Evolutionary conservation across 2,329 filamentous ascomycete species (phyloP).

Genomic region (Xylariales sp.): DNA sequence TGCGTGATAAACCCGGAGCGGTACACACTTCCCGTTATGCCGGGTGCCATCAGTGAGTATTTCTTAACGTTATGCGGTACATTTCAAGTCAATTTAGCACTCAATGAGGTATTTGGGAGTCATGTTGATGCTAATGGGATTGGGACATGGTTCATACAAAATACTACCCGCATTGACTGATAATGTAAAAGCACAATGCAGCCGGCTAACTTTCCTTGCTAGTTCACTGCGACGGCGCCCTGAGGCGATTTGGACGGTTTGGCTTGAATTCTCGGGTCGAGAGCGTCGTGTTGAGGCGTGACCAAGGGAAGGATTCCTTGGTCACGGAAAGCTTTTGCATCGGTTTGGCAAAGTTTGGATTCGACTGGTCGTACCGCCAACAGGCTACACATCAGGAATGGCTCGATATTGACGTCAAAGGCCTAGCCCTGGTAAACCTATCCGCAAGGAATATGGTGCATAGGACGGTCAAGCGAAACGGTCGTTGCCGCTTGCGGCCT

Average conservation of each 20-base stretch:
- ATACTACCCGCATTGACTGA: background rate
- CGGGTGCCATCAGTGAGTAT: slow-evolving; percentile 24
- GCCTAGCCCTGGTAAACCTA: slow-evolving; percentile 21
- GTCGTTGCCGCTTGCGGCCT: background rate
- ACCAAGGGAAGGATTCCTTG: background rate
- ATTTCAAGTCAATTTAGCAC: too few species aligned
- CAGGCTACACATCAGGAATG: slow-evolving; percentile 3
- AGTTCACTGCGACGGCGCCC: slow-evolving; percentile 31
- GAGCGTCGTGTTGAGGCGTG: slow-evolving; percentile 6
- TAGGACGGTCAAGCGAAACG: background rate
- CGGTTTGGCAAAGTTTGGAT: slow-evolving; percentile 21
- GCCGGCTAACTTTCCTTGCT: slow-evolving; percentile 1
- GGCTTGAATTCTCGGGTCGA: slow-evolving; percentile 12
- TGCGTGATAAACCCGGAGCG: slow-evolving; percentile 25
- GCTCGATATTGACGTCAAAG: slow-evolving; percentile 3
- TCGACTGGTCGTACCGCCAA: slow-evolving; percentile 32
- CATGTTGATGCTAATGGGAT: too few species aligned
- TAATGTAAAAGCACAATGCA: background rate
- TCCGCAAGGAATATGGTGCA: slow-evolving; percentile 18
- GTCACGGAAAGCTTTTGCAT: slow-evolving; percentile 18
- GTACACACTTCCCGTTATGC: slow-evolving; percentile 7
- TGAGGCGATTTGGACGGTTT: slow-evolving; percentile 4
- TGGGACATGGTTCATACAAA: background rate
- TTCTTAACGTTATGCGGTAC: background rate
- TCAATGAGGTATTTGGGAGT: too few species aligned